A percentile compares a stretch with the other conserved stretches of the same genome.
Conservation (phyloP, 2,329 filamentous ascomycete genomes). For the Cladosporium sphaerospermum region DNA sequence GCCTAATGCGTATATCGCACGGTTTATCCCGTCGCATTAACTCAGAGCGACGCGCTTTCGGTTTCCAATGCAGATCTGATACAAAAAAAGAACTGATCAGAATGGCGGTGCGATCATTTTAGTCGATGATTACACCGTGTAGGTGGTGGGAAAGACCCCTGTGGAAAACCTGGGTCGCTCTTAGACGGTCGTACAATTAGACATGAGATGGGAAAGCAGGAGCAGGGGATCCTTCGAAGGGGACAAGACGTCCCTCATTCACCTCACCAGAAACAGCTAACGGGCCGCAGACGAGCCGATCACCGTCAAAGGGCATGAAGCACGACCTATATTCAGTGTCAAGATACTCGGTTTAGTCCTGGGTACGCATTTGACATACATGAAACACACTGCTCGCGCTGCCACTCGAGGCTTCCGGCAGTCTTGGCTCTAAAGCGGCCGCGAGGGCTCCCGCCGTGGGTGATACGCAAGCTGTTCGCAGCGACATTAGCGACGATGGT, state of each 20-base stretch:
- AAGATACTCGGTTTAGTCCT: not conserved
- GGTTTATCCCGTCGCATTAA: too few species aligned
- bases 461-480: not conserved
- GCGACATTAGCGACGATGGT: not conserved
- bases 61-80: constrained; percentile 29
- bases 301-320: not conserved
- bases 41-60: too few species aligned
- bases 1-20: too few species aligned
- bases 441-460: not conserved
- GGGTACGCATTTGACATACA: not conserved
- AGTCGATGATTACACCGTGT: constrained; percentile 26
- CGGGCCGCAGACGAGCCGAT: not conserved
- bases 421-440: not conserved
- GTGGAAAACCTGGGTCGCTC: not conserved
- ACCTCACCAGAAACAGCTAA: constrained; percentile 23
- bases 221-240: constrained; percentile 31
- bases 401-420: too few species aligned
- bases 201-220: constrained; percentile 3
- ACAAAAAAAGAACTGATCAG: constrained; percentile 12
- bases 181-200: not conserved
- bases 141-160: constrained; percentile 16
- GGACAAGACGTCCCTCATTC: constrained; percentile 31
- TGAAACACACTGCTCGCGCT: not conserved
- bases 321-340: not conserved
- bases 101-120: constrained; percentile 21